Conservation (phyloP, 2,329 filamentous ascomycete genomes). For the Colletotrichum musae region DNA sequence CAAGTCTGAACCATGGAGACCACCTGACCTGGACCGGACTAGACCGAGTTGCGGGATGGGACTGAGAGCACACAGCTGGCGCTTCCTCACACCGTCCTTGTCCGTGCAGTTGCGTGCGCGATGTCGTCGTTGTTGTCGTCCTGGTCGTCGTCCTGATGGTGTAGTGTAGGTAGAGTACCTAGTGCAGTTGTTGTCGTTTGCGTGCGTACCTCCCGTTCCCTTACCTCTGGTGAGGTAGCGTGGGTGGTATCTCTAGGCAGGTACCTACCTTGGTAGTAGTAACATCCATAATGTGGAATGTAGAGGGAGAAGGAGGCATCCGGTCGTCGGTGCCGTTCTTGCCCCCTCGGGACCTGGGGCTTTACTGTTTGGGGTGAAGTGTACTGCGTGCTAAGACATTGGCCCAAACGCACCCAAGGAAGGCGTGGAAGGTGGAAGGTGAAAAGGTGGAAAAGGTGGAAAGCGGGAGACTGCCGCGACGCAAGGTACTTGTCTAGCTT, state of each 20-base stretch:
- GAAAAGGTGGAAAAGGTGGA: neutral
- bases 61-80: conserved; percentile 4
- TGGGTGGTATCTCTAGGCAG: too few species aligned
- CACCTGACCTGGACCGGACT: neutral
- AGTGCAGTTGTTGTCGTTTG: too few species aligned
- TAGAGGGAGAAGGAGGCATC: neutral
- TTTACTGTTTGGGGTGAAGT: conserved; percentile 30
- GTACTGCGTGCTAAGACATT: conserved; percentile 29
- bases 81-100: conserved; percentile 27
- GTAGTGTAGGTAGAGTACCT: too few species aligned
- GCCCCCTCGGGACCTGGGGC: conserved; percentile 16
- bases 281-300: too few species aligned
- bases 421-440: conserved; percentile 14
- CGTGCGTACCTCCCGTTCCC: too few species aligned
- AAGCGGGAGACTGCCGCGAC: conserved; percentile 13
- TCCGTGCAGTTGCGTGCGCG: conserved; percentile 15
- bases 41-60: neutral
- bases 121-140: too few species aligned
- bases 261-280: neutral
- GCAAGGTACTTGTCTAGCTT: too few species aligned
- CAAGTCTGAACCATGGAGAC: neutral
- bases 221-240: too few species aligned
- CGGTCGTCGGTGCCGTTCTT: conserved; percentile 16
- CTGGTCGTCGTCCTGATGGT: too few species aligned
- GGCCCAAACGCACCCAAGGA: conserved; percentile 20